Base-by-base conservation (phyloP, 208 protist species). In the Trypanosoma cruzi region DNA sequence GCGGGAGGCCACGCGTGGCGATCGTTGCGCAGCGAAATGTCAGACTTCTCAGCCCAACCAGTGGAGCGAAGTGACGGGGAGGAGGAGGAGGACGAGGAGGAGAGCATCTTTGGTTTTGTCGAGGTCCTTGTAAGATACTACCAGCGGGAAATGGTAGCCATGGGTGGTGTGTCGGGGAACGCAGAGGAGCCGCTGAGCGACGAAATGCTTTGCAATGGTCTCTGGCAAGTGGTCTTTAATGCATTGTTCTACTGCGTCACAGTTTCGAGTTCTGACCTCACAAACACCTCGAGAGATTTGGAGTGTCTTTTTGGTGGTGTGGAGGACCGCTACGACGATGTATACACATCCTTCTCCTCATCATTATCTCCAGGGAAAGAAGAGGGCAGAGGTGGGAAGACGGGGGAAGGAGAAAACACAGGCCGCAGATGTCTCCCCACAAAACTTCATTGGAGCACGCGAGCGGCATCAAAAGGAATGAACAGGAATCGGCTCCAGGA, bases 241-340 rank as follows among this genome's bases (percentile, higher is more conserved):
- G 77, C 81, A 1, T 67, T 81, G 7, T 86, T 88, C 58, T 93
- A 90, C 73, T 90, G 81, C 60, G 61, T 84, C 18, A 64, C 69
- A 20, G 78, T 68, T 8, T 64, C 85, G 29, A 73, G 82, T 49
- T 44, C 31, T 0, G 20, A 50, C n/a, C 16, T 22, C 4, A 48
- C 1, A 46, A 34, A 20, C 36, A 46, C 44, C 7, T 0, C 37
- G 16, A 54, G n/a, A 22, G 79, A 85, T n/a, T 14, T 60, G 20
- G 69, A 80, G 56, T 76, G 74, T 54, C 32, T 71, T 24, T 68
- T 73, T 16, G 64, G 69, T 42, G 83, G 74, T 4, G 49, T 58
- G 36, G 78, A 84, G 69, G 77, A 77, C 48, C 28, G 37, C 2
- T 79, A 80, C 59, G 72, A 74, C 63, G 68, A 60, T 6, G 61